These are phyloP conservation scores for Globisporangium splendens DNA, from an alignment of 352 stramenopile genomes.

Conservation along the genomic window DNA sequence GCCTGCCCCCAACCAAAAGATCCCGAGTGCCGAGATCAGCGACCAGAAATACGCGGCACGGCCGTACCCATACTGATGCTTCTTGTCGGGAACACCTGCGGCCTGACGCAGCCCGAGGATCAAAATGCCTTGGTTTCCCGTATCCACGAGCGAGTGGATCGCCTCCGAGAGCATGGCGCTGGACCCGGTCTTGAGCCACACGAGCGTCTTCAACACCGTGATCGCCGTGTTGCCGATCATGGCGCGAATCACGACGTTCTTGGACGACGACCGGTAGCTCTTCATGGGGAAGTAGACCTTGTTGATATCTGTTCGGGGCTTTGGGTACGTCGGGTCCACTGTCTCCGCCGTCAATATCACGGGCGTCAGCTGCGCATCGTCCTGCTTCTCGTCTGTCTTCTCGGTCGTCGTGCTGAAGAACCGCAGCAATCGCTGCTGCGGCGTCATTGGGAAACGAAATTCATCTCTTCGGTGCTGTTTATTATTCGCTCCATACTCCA, in stretches of 20 bases:
- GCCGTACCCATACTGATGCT: conserved; percentile 97
- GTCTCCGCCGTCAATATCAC: conserved; percentile 9
- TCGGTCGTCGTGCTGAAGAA: conserved; percentile 7
- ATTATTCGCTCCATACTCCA: neutral
- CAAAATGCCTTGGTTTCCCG: conserved; percentile 94
- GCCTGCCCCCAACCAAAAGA: conserved; percentile 96
- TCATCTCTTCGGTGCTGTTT: conserved; percentile 7
- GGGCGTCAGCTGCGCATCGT: neutral
- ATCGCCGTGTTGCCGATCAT: conserved; percentile 95
- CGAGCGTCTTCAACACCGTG: conserved; percentile 87
- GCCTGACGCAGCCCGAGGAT: conserved; percentile 83
- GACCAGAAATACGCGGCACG: conserved; percentile 98
- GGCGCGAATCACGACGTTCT: conserved; percentile 81
- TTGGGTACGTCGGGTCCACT: conserved; percentile 42
- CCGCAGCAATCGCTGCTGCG: neutral
- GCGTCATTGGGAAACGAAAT: neutral
- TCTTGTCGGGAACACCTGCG: conserved; percentile 87
- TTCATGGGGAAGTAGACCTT: conserved; percentile 85
- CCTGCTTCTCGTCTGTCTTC: neutral
- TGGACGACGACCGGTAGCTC: conserved; percentile 70
- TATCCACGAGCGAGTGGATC: conserved; percentile 97
- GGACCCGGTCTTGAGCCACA: conserved; percentile 91
- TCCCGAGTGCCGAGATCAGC: conserved; percentile 96
- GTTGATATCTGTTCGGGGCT: conserved; percentile 77
- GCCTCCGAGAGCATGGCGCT: conserved; percentile 97